Evolutionary conservation across 140 eudicot genomes (phyloP), one percentile per base, ranked within the genome.

Genomic region (Cichorium intybus): DNA sequence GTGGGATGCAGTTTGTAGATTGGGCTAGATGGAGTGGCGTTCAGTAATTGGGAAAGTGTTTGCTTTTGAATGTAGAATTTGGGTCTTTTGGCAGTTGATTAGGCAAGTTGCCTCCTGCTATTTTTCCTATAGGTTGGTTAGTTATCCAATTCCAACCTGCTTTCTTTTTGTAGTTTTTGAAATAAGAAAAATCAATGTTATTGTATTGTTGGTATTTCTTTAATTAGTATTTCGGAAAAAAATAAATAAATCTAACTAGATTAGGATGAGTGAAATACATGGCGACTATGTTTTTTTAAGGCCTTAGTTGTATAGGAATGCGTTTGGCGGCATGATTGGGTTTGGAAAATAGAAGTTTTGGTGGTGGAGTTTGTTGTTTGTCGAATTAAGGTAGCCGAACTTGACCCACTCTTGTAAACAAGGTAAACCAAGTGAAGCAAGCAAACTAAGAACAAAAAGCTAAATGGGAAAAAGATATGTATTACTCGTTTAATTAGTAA

Each of bases 1-100:
- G 96, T 17, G 99, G 99, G 46, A 88, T 92, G 99, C 99, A 92
- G 78, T 92, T 92, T 76, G 84, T 92, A 10, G 96, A 92, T 50
- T 92, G 99, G 99, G 99, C 99, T 35, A 76, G 77, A 76, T 81
- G 45, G 93, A 92, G 95, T 26, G 99, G 99, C 11, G 99, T 88
- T 31, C 99, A 88, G 56, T 88, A 81, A 64, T 20, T 8, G 26
- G 7, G n/a, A 52, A 35, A 49, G 56, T 63, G 28, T 39, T 59
- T 52, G 43, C 23, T 20, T 17, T 53, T 2, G 4, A 29, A 56
- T 76, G 53, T 24, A 62, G 22, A 24, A 14, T 64, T 49, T 64
- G 12, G 11, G 2, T 47, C 3, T 33, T 35, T 47, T 16, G 50
- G 50, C 17, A 45, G 50, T 45, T 45, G 17, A 15, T 46, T n/a